Evolutionary conservation across 1,284 basidiomycete genomes (phyloP), one percentile per base, ranked within the genome.

Genomic region (Heterobasidion annosum): DNA sequence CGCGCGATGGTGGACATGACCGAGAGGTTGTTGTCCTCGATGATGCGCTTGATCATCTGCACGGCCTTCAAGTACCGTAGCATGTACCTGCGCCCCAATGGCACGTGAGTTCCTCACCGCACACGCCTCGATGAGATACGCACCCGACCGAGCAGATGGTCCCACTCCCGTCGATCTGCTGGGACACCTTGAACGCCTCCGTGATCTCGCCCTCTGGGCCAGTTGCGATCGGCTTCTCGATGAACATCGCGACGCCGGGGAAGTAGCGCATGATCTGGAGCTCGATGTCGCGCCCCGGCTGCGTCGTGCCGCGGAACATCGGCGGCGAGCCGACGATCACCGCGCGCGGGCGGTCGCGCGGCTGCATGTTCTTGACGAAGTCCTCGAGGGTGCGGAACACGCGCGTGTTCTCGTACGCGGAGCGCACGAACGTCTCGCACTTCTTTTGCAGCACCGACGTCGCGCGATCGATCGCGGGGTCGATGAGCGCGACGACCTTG

Each of bases 31-130:
- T 98, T 97, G 59, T 96, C 93, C 65, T 93, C 79, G 67, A 98
- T 91, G 68, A 98, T 95, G 59, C 88, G 81, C 74, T 98, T 98
- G 93, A 99, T 98, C 81, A 89, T 90, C 73, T 98, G 96, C 18
- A 97, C 93, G 51, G 92, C 94, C 70, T 88, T 90, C 63, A 96
- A 78, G 73, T 97, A 97, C 57, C 93, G 85, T 55, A 97, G 75
- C 92, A 96, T 96, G 65, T 90, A 90, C 57, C 86, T 89, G 47
- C 32, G 33, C 37, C 10, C 12, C 37, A 8, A 40, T 8, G 37
- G 10, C 37, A 40, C 25, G 25, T 25, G 25, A 25, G 25, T 25
- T 3, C 4, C 16, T 19, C 13, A 43, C 13, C 52, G n/a, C 33
- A 47, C 10, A 45, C 47, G 40, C 33, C 1, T 16, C 7, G 4